Percentiles rank a stretch among this genome's conserved stretches.
These are phyloP conservation scores for Moesziomyces sp. DNA, from an alignment of 1,284 basidiomycete species.

Conservation along the genomic window DNA sequence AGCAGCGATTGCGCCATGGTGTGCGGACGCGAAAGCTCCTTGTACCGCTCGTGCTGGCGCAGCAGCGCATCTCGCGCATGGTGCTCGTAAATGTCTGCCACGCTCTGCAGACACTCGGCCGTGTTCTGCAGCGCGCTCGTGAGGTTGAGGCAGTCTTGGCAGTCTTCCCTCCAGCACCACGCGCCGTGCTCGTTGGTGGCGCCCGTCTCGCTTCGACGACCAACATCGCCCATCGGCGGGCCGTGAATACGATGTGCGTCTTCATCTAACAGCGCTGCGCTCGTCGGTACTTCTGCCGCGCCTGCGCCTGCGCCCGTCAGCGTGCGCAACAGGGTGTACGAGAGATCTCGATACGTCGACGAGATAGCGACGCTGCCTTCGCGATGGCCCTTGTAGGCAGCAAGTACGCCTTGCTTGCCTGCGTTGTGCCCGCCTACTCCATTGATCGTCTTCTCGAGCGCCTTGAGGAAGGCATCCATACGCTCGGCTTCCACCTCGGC, in stretches of 20 bases:
- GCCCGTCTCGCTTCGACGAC: constrained; percentile 70
- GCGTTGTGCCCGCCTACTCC: constrained; percentile 37
- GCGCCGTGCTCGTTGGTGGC: constrained; percentile 77
- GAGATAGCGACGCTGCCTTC: constrained; percentile 34
- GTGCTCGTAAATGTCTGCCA: constrained; percentile 81
- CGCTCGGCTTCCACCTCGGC: constrained; percentile 41
- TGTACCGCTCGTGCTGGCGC: constrained; percentile 79
- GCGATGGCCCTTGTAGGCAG: constrained; percentile 30
- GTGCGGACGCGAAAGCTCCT: constrained; percentile 78
- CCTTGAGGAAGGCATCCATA: constrained; percentile 39
- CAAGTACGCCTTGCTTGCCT: constrained; percentile 41
- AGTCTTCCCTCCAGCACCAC: constrained; percentile 85
- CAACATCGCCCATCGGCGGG: constrained; percentile 66
- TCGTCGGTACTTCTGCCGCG: constrained; percentile 1
- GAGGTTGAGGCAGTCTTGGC: constrained; percentile 78
- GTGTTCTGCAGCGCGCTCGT: constrained; percentile 83
- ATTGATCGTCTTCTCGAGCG: constrained; percentile 49
- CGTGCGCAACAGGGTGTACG: constrained; percentile 49
- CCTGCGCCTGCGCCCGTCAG: constrained; percentile 50
- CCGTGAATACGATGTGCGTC: constrained; percentile 71
- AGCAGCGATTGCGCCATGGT: constrained; percentile 78
- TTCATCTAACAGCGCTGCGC: constrained; percentile 75
- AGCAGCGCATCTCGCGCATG: constrained; percentile 79
- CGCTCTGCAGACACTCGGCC: constrained; percentile 77
- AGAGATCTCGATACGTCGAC: constrained; percentile 48